These are phyloP conservation scores for Apiotrichum siamense DNA, from an alignment of 1,284 basidiomycete genomes.

Conservation along the genomic window DNA sequence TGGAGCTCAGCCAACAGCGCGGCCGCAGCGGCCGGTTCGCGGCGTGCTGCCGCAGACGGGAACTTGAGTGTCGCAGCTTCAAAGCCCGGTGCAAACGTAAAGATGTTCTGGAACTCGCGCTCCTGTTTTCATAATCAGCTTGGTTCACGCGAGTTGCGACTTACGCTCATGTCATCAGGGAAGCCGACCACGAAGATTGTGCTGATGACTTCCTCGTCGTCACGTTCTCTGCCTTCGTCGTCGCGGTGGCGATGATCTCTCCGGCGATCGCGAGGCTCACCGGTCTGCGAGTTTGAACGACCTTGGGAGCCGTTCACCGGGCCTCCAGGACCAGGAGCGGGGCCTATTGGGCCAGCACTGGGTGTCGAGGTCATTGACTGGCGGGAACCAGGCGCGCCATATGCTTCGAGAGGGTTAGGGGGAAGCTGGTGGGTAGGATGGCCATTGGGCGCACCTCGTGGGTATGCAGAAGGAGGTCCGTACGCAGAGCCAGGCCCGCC, in stretches of 20 bases:
- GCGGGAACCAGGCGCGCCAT: conserved; percentile 16
- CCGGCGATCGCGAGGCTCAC: conserved; percentile 17
- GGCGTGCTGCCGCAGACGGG: conserved; percentile 51
- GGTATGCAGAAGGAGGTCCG: conserved; percentile 3
- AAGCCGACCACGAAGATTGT: conserved; percentile 99
- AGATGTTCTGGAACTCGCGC: conserved; percentile 99
- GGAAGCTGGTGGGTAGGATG: conserved; percentile 18
- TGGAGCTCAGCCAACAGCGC: conserved; percentile 36
- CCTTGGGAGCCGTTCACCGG: conserved; percentile 7
- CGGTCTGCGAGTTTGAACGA: conserved; percentile 14
- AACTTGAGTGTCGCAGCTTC: conserved; percentile 97
- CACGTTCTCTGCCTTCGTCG: conserved; percentile 27
- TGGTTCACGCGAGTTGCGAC: conserved; percentile 37
- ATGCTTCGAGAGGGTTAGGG: conserved; percentile 21
- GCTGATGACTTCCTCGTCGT: conserved; percentile 77
- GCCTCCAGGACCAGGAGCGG: conserved; percentile 3
- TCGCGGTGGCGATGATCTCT: conserved; percentile 20
- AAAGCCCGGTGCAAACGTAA: conserved; percentile 90
- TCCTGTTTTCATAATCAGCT: conserved; percentile 55
- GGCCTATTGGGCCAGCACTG: conserved; percentile 7
- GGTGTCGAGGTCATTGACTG: conserved; percentile 20
- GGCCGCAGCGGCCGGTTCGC: conserved; percentile 25
- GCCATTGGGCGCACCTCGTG: conserved; percentile 14
- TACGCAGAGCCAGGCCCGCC: conserved; percentile 7
- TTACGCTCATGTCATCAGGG: conserved; percentile 94